phyloP scores from a whole-genome alignment of 306 rosid species.

The Hippophae gyantsensis region DNA sequence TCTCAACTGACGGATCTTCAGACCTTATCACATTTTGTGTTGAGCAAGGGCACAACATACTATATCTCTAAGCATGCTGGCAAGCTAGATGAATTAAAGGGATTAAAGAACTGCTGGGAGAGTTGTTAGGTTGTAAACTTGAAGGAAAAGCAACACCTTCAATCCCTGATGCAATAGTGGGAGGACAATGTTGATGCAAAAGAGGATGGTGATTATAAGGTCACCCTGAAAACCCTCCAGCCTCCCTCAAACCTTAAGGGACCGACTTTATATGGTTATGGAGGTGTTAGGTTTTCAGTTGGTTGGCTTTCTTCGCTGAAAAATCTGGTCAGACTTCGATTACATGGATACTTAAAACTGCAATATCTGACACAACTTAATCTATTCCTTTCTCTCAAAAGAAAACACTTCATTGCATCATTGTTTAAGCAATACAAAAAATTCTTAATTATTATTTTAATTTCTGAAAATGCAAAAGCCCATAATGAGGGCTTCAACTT shows the following conservation, averaged over 20 bases:
- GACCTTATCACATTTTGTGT: neutral
- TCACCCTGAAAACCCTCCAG: neutral
- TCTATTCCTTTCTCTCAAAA: neutral
- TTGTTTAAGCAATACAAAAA: neutral
- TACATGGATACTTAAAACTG: neutral
- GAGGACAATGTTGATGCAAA: neutral
- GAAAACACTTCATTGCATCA: too few species aligned
- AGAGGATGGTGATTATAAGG: too few species aligned
- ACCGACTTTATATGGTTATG: neutral
- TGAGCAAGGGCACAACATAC: neutral
- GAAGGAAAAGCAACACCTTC: neutral
- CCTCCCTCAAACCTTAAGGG: neutral
- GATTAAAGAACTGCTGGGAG: neutral
- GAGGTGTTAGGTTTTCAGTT: too few species aligned
- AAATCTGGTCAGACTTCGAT: neutral
- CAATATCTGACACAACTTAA: neutral
- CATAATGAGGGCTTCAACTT: too few species aligned
- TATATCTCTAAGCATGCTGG: neutral
- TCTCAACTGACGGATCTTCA: neutral
- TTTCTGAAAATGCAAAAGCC: neutral
- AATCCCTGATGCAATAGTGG: neutral
- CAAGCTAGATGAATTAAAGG: neutral
- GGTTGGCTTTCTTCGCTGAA: neutral
- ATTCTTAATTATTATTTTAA: neutral
- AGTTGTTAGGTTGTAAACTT: conserved; percentile 1